Base-by-base conservation (phyloP, 352 stramenopile species). In the Globisporangium cederbergense region DNA sequence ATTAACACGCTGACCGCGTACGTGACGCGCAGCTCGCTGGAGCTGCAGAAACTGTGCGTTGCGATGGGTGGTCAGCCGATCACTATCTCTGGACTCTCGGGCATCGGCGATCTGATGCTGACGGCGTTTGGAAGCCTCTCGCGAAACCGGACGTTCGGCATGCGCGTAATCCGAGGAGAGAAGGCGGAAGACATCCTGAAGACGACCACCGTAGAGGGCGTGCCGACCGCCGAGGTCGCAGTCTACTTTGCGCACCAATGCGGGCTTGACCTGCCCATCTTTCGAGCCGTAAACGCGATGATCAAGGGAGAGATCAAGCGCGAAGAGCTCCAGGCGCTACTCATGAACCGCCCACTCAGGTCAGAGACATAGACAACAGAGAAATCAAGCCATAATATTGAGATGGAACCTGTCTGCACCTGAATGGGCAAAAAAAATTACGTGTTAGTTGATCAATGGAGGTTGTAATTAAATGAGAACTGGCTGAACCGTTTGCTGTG, bases 81-180 rank as follows among this genome's bases (percentile, higher is more conserved):
- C 67, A 99, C 97, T 50, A 97, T 99, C 67, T 96, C 88, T 20
- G 97, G 97, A 4, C 82, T 99, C 40, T 93, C 90, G 18, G 89
- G 89, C 38, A 91, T 97, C 45, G 92, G 91, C 25, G 96, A 98
- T 79, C 73, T 98, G 18, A 98, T 98, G 89, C 83, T 98, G 32
- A 99, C 97, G 22, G 98, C 94, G 56, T 99, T 99, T 73, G 96
- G 96, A 20, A 93, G 87, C 16, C 80, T 99, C 45, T 98, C 92
- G 13, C 86, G 97, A 4, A 99, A 99, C 74, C 86, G 96, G 49
- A 90, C 91, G 52, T 98, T 98, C 68, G 97, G 97, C 16, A 89
- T 98, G 43, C 83, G 96, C 43, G 80, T 99, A 54, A 98, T 97
- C 54, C 88, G 98, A 65, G 76, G 88, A 40, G 78, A 96, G 63